Evolutionary conservation across 257 asterid genomes (phyloP).

Genomic region (Nicotiana otophora): DNA sequence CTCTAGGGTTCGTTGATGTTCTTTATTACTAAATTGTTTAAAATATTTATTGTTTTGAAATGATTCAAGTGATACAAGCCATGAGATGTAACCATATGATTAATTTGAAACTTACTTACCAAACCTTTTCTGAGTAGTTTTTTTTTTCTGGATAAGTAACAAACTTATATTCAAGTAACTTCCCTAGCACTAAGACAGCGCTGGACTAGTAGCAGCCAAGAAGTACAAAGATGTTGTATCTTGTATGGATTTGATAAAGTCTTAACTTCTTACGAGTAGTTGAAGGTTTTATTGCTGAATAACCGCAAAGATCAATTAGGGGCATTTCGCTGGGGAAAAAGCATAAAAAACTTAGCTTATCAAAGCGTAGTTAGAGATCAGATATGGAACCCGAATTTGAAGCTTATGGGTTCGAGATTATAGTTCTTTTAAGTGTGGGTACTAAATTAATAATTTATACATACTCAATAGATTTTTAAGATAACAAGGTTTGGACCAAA

Average conservation of each 20-base stretch:
- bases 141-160: neutral
- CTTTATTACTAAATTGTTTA: neutral
- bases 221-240: neutral
- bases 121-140: neutral
- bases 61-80: neutral
- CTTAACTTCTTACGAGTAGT: neutral
- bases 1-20: neutral
- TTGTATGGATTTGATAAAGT: neutral
- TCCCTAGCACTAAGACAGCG: neutral
- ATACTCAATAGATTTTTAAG: too few relatives aligned
- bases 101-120: neutral
- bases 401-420: too few relatives aligned
- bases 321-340: neutral
- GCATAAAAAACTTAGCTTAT: neutral
- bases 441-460: too few relatives aligned
- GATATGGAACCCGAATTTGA: too few relatives aligned
- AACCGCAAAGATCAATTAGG: neutral
- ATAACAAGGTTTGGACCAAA: too few relatives aligned
- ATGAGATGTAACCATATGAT: conserved; percentile 10
- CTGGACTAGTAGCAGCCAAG: neutral
- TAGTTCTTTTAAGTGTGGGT: too few relatives aligned
- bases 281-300: neutral
- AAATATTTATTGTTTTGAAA: neutral
- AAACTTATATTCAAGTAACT: neutral
- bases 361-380: neutral